phyloP scores from a whole-genome alignment of 2,329 filamentous ascomycete species.

The Fusarium sp. region DNA sequence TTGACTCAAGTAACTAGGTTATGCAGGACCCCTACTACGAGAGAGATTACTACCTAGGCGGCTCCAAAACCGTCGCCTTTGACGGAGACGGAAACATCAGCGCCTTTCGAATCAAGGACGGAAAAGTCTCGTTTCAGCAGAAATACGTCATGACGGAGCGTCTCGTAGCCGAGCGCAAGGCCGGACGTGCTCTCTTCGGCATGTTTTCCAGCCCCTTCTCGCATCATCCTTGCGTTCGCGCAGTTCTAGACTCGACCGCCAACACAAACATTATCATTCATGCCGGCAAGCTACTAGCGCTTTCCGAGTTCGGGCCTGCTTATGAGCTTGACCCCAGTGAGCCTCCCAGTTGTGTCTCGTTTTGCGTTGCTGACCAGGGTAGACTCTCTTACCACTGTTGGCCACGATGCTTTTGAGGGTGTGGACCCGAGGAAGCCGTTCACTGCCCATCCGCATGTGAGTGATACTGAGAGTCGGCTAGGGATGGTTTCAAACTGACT shows the following conservation, averaged over 20 bases:
- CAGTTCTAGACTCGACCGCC: background rate
- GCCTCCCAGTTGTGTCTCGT: background rate
- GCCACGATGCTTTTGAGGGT: background rate
- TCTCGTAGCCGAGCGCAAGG: background rate
- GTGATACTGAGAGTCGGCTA: background rate
- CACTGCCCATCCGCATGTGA: background rate
- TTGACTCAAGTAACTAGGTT: background rate
- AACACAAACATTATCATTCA: conserved; percentile 9
- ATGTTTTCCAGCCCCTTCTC: conserved; percentile 4
- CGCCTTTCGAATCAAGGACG: conserved; percentile 8
- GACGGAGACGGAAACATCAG: conserved; percentile 10
- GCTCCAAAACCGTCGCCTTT: conserved; percentile 3
- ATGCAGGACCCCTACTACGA: conserved; percentile 6
- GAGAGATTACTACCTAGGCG: background rate
- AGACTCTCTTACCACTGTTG: background rate
- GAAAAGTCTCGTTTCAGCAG: background rate
- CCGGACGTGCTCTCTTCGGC: conserved; percentile 1
- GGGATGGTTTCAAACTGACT: background rate
- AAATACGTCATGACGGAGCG: conserved; percentile 7
- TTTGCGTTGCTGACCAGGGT: background rate
- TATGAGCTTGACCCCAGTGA: conserved; percentile 1
- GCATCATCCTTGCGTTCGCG: conserved; percentile 11
- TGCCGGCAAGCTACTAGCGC: background rate
- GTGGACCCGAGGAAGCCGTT: background rate
- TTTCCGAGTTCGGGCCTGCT: background rate